A percentile compares a stretch with the other conserved stretches of the same genome.
Conservation (phyloP, 75 land plant genomes). For the Adiantum capillusveneris region DNA sequence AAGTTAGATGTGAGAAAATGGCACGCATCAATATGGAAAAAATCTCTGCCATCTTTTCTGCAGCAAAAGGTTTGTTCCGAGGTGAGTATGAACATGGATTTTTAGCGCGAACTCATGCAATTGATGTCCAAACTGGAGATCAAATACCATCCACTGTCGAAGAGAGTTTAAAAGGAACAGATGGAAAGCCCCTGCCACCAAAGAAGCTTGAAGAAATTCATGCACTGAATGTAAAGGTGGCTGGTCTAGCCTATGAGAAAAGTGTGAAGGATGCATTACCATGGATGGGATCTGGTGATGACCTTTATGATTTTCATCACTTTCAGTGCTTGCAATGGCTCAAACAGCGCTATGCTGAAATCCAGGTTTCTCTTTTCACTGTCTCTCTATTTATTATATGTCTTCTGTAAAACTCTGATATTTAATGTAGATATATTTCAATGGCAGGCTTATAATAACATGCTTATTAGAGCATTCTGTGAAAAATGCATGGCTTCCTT, state of each 20-base stretch:
- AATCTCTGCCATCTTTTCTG: slow-evolving; percentile 24
- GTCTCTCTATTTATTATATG: not conserved
- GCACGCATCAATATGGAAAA: slow-evolving; percentile 24
- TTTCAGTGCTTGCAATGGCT: slow-evolving; percentile 38
- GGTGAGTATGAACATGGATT: slow-evolving; percentile 20
- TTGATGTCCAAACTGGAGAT: not conserved
- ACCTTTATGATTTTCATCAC: slow-evolving; percentile 34
- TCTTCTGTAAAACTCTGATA: not conserved
- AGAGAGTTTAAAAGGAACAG: slow-evolving; percentile 1
- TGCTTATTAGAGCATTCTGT: slow-evolving; percentile 18
- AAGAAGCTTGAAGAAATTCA: slow-evolving; percentile 26
- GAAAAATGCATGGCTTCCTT: slow-evolving; percentile 17
- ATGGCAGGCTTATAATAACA: slow-evolving; percentile 26
- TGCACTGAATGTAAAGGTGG: slow-evolving; percentile 13
- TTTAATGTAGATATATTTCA: not conserved
- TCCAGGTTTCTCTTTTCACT: slow-evolving; percentile 20
- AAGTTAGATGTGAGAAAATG: slow-evolving; percentile 33
- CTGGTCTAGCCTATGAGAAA: slow-evolving; percentile 26
- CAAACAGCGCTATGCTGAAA: slow-evolving; percentile 22
- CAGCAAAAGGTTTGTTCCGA: slow-evolving; percentile 25
- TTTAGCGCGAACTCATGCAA: slow-evolving; percentile 4
- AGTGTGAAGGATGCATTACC: slow-evolving; percentile 24
- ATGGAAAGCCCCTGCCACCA: slow-evolving; percentile 21
- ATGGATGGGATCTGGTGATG: slow-evolving; percentile 36
- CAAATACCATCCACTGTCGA: not conserved